These are phyloP conservation scores for Periconia sp. DNA, from an alignment of 2,329 filamentous ascomycete species.

Conservation along the genomic window DNA sequence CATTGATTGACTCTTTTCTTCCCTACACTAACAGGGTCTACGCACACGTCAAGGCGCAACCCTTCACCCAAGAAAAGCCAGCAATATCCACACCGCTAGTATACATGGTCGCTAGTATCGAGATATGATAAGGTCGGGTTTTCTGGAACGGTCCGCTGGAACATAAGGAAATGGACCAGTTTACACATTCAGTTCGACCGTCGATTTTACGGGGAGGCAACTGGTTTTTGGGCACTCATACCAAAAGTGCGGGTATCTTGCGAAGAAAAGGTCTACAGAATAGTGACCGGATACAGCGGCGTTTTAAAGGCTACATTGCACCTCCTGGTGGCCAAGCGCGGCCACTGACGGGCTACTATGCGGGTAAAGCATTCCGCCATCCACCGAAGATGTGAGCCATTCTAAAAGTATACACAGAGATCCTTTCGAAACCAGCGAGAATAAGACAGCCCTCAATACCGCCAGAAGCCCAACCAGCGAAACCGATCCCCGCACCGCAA, in stretches of 20 bases:
- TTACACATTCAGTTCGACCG: constrained; percentile 15
- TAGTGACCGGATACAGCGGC: constrained; percentile 37
- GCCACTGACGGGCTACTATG: constrained; percentile 43
- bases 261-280: constrained; percentile 33
- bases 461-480: constrained; percentile 23
- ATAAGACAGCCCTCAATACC: constrained; percentile 34
- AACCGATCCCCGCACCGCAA: constrained; percentile 35
- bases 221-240: constrained; percentile 26
- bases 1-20: background rate
- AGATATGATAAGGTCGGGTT: background rate
- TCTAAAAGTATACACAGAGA: constrained; percentile 37
- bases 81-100: too few species aligned
- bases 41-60: background rate
- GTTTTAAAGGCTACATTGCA: constrained; percentile 40
- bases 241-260: constrained; percentile 13
- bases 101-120: too few species aligned
- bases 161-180: constrained; percentile 15
- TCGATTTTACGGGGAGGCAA: constrained; percentile 23
- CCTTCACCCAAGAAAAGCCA: too few species aligned
- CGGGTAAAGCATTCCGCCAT: constrained; percentile 20
- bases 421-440: constrained; percentile 33
- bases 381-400: background rate
- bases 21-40: background rate
- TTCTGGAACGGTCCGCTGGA: background rate
- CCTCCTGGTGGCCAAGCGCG: constrained; percentile 40